A percentile compares a stretch with the other conserved stretches of the same genome.
Conservation (phyloP, 2,329 filamentous ascomycete species). For the Ophiostoma sp. region DNA sequence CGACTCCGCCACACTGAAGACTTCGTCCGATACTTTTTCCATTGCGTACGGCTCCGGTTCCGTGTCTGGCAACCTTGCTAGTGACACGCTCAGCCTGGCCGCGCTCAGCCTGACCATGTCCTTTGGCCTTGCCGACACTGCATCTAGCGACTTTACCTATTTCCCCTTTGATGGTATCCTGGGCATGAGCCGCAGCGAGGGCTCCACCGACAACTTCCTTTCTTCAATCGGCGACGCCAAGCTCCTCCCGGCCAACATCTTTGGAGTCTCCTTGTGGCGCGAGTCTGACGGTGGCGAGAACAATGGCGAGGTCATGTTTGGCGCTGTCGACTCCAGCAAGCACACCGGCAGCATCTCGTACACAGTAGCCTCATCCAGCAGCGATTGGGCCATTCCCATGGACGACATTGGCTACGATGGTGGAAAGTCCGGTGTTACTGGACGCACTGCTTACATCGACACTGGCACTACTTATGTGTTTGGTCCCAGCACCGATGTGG, state of each 20-base stretch:
- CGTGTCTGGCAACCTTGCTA: constrained; percentile 60
- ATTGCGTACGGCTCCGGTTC: constrained; percentile 73
- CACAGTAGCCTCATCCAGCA: constrained; percentile 44
- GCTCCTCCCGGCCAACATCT: constrained; percentile 57
- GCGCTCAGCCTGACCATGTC: constrained; percentile 57
- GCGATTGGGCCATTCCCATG: constrained; percentile 68
- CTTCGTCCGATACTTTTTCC: constrained; percentile 50
- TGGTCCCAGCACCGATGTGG: constrained; percentile 61
- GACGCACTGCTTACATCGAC: constrained; percentile 65
- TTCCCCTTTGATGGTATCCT: constrained; percentile 88
- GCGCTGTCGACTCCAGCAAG: constrained; percentile 59
- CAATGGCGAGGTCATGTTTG: constrained; percentile 73
- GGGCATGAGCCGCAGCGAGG: constrained; percentile 62
- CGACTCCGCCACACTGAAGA: constrained; percentile 59
- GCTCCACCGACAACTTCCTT: constrained; percentile 61
- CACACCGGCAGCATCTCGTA: constrained; percentile 66
- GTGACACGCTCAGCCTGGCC: constrained; percentile 62
- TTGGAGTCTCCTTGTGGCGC: constrained; percentile 66
- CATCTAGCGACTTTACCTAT: constrained; percentile 66
- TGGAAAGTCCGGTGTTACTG: constrained; percentile 50
- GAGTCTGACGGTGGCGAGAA: constrained; percentile 59
- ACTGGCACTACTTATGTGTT: constrained; percentile 78
- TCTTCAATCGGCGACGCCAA: constrained; percentile 53
- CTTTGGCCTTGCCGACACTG: constrained; percentile 67
- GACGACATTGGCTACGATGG: constrained; percentile 61